phyloP scores from a whole-genome alignment of 2,329 filamentous ascomycete genomes.

The Fusarium buxicola region DNA sequence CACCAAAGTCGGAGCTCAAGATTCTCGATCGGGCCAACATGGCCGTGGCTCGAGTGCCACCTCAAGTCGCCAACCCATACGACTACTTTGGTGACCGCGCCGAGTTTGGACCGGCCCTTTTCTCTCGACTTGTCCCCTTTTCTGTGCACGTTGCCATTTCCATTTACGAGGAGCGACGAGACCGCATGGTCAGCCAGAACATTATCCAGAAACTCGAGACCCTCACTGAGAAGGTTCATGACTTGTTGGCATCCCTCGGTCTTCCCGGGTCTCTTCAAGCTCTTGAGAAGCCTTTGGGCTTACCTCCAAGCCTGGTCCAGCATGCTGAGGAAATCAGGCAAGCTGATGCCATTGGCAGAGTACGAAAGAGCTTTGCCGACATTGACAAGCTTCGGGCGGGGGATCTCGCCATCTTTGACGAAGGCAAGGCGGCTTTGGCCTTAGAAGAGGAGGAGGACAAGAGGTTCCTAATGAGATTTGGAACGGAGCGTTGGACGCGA shows the following conservation, averaged over 20 bases:
- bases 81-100: constrained; percentile 82
- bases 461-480: constrained; percentile 78
- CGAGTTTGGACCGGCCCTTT: constrained; percentile 86
- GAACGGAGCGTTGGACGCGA: constrained; percentile 86
- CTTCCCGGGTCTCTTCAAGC: constrained; percentile 94
- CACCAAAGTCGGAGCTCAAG: constrained; percentile 88
- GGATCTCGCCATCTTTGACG: constrained; percentile 82
- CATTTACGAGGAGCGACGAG: constrained; percentile 92
- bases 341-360: constrained; percentile 82
- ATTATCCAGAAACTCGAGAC: constrained; percentile 87
- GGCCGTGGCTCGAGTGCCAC: constrained; percentile 82
- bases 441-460: constrained; percentile 89
- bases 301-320: constrained; percentile 85
- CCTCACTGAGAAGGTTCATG: constrained; percentile 83
- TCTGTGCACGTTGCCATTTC: constrained; percentile 95
- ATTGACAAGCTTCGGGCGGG: constrained; percentile 89
- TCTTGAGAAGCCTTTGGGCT: constrained; percentile 90
- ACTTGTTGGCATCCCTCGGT: constrained; percentile 83
- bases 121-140: constrained; percentile 93
- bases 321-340: constrained; percentile 96
- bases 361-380: constrained; percentile 85
- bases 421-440: constrained; percentile 81
- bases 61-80: constrained; percentile 83
- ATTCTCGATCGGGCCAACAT: constrained; percentile 88
- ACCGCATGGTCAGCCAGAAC: constrained; percentile 88